Conservation (phyloP, 305 asterid genomes). For the Fraxinus greggii region DNA sequence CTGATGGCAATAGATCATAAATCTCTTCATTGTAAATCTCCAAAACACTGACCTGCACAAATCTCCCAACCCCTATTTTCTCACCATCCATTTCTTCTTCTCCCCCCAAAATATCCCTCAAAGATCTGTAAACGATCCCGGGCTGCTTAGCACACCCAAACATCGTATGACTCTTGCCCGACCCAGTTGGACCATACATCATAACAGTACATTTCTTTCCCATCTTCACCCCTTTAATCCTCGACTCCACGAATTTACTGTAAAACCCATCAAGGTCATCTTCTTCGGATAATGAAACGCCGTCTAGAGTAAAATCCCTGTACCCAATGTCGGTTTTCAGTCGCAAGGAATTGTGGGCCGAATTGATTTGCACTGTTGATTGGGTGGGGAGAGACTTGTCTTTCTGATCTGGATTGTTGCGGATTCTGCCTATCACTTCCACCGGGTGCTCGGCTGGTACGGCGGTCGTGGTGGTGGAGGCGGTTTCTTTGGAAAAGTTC, state of each 20-base stretch:
- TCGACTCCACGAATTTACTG: constrained; percentile 62
- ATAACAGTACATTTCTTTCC: constrained; percentile 84
- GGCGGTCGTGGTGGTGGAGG: constrained; percentile 18
- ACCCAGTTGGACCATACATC: constrained; percentile 98
- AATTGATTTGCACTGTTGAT: constrained; percentile 52
- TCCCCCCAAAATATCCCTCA: constrained; percentile 72
- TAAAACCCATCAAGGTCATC: constrained; percentile 78
- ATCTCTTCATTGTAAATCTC: constrained; percentile 91
- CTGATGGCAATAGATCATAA: constrained; percentile 64
- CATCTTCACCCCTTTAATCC: constrained; percentile 70
- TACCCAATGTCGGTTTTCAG: constrained; percentile 79
- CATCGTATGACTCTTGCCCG: constrained; percentile 96
- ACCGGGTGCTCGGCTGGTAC: constrained; percentile 77
- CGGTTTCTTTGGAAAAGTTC: constrained; percentile 41
- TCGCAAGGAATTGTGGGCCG: constrained; percentile 56
- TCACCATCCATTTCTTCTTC: constrained; percentile 48
- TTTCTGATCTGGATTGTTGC: constrained; percentile 66
- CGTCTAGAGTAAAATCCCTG: constrained; percentile 77
- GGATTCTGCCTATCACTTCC: constrained; percentile 82
- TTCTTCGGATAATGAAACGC: constrained; percentile 75
- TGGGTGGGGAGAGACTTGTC: constrained; percentile 28
- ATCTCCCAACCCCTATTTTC: constrained; percentile 48
- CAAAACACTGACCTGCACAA: constrained; percentile 85
- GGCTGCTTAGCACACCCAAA: constrained; percentile 72
- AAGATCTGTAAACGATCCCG: constrained; percentile 74